Conservation (phyloP, 2,329 filamentous ascomycete genomes). For the Cladorrhinum sp. region DNA sequence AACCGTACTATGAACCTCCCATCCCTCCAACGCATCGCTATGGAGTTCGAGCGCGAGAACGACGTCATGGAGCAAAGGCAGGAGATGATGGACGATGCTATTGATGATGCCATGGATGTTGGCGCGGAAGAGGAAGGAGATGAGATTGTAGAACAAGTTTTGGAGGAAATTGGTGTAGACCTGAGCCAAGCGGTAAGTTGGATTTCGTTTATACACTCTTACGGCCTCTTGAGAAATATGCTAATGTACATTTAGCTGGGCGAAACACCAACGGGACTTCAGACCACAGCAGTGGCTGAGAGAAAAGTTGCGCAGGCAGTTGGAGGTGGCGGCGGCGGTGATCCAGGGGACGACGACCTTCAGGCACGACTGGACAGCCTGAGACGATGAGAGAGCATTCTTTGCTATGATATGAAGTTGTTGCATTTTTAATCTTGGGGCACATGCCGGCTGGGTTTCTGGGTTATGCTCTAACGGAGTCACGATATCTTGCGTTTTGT, state of each 20-base stretch:
- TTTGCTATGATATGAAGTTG: neutral
- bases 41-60: slow-evolving; percentile 99
- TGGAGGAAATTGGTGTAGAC: slow-evolving; percentile 96
- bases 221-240: slow-evolving; percentile 8
- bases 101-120: slow-evolving; percentile 92
- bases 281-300: slow-evolving; percentile 69
- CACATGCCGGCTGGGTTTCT: neutral
- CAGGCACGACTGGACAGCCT: slow-evolving; percentile 91
- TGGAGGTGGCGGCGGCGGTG: slow-evolving; percentile 52
- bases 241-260: slow-evolving; percentile 63
- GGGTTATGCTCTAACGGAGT: neutral
- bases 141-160: slow-evolving; percentile 91
- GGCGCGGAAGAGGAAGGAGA: slow-evolving; percentile 92
- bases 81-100: slow-evolving; percentile 99
- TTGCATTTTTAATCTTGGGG: neutral
- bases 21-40: slow-evolving; percentile 89
- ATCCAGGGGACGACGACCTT: slow-evolving; percentile 82
- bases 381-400: slow-evolving; percentile 45
- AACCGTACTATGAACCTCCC: slow-evolving; percentile 97
- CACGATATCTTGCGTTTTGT: neutral
- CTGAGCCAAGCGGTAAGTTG: slow-evolving; percentile 77
- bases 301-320: slow-evolving; percentile 82
- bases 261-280: slow-evolving; percentile 82
- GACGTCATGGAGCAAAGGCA: slow-evolving; percentile 99
- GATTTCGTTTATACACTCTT: neutral